A percentile compares a stretch with the other conserved stretches of the same genome.
These are phyloP conservation scores for Butyriboletus loyo DNA, from an alignment of 768 basidiomycete species.

Conservation along the genomic window DNA sequence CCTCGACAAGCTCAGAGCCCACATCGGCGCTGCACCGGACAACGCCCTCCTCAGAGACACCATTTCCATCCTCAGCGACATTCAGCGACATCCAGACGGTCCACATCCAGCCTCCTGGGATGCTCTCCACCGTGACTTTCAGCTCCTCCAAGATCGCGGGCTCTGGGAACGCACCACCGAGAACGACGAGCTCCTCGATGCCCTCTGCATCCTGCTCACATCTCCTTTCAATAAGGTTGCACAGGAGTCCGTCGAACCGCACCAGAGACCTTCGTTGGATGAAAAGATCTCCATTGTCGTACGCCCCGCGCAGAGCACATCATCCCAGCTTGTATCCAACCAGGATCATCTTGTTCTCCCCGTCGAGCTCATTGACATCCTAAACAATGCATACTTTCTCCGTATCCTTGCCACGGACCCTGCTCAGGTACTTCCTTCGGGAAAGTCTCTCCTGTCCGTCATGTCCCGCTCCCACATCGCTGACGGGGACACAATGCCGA, in stretches of 20 bases:
- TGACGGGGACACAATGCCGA: constrained; percentile 22
- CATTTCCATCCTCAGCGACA: constrained; percentile 14
- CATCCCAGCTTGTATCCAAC: constrained; percentile 21
- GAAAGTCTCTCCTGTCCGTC: constrained; percentile 70
- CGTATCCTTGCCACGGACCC: constrained; percentile 67
- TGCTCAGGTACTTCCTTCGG: constrained; percentile 57
- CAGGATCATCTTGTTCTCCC: constrained; percentile 39
- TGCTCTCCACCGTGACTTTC: constrained; percentile 18
- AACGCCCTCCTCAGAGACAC: constrained; percentile 20
- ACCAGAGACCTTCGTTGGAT: background rate
- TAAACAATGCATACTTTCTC: constrained; percentile 63
- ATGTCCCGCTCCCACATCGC: constrained; percentile 35
- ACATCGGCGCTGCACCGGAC: constrained; percentile 5
- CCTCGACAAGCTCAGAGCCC: constrained; percentile 23
- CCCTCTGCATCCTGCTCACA: constrained; percentile 19
- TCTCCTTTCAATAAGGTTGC: background rate
- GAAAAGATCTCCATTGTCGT: constrained; percentile 16
- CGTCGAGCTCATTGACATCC: constrained; percentile 49
- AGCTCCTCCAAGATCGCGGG: constrained; percentile 20
- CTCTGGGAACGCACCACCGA: constrained; percentile 26
- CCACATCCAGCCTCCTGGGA: constrained; percentile 24
- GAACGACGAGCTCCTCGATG: constrained; percentile 27
- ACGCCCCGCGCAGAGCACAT: constrained; percentile 8
- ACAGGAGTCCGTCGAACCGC: background rate
- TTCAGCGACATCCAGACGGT: constrained; percentile 22